Base-by-base conservation (phyloP, 2,329 filamentous ascomycete genomes). In the Phyllosticta capitalensis region DNA sequence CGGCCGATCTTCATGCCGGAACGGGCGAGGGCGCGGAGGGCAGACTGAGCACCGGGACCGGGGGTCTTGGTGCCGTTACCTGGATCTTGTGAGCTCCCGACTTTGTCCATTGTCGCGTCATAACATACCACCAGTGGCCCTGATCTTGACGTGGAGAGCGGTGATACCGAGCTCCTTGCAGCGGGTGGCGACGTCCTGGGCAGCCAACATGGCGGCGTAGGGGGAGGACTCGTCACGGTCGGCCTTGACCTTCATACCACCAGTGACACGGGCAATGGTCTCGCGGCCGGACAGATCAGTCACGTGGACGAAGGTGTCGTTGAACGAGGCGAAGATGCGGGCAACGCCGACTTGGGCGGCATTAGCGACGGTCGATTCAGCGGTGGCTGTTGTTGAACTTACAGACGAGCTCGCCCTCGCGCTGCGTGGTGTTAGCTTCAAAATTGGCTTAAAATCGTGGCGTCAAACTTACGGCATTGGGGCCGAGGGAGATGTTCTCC, bases 201-300 rank as follows among this genome's bases (percentile, higher is more conserved):
- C 94, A 81, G 94, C 94, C 89, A 99, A 92, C 94, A 99, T 99
- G 81, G 94, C 94, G 74, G 94, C 94, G 85, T 99, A 99, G 73
- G 94, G 94, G 70, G 94, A 97, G 74, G 92, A 97, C 85, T 99
- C 94, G 83, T 99, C 94, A 85, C 94, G 92, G 55, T 62, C 92
- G 80, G 92, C 92, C 89, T 99, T 99, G 86, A 99, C 94, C 86
- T 99, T 99, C 94, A 99, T 99, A 77, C 95, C 95, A 83, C 95
- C 94, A 74, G 95, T 99, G 71, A 99, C 92, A 90, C 94, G 92
- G 86, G 86, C 90, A 83, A 99, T 96, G 82, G 95, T 99, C 89
- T 99, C 94, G 81, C 94, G 94, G 82, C 94, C 94, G 82, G 76
- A 78, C 78, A 99, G 90, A 95, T 97, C 94, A 83, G 94, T 99